Evolutionary conservation across 1,139 yeast genomes (phyloP).

Genomic region (Lodderomyces oxycetoniae): DNA sequence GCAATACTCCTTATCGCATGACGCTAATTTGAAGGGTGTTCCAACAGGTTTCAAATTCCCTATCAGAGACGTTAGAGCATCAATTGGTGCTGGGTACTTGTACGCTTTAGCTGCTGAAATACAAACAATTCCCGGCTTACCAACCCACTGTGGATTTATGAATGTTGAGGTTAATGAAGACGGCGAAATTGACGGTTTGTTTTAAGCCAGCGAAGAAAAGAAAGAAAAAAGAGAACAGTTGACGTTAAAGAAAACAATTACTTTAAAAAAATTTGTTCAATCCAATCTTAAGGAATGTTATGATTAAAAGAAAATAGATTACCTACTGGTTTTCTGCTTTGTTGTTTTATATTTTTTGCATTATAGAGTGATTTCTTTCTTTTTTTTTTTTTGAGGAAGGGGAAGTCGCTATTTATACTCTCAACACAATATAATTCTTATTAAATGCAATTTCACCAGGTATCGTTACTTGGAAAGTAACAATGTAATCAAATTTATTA

Average conservation of each 20-base stretch:
- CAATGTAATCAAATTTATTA: too few species aligned
- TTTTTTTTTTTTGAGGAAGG: too few species aligned
- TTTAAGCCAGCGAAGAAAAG: slow-evolving; percentile 35
- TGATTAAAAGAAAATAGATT: too few species aligned
- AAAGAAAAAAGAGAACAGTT: neutral
- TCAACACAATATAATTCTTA: too few species aligned
- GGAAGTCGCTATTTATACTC: too few species aligned
- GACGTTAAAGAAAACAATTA: slow-evolving; percentile 1
- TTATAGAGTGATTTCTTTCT: slow-evolving; percentile 3
- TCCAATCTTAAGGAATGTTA: slow-evolving; percentile 12
- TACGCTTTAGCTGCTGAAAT: slow-evolving; percentile 97
- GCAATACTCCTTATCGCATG: slow-evolving; percentile 93
- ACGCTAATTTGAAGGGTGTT: slow-evolving; percentile 88
- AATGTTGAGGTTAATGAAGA: slow-evolving; percentile 90
- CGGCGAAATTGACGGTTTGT: slow-evolving; percentile 93
- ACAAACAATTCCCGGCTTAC: slow-evolving; percentile 96
- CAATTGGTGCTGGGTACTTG: slow-evolving; percentile 95
- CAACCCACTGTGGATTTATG: slow-evolving; percentile 96
- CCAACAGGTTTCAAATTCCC: slow-evolving; percentile 95
- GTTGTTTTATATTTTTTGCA: slow-evolving; percentile 4
- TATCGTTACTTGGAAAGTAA: too few species aligned
- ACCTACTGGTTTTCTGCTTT: too few species aligned
- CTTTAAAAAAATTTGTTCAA: slow-evolving; percentile 11
- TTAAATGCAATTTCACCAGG: too few species aligned
- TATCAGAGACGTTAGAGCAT: slow-evolving; percentile 87